Percentiles rank a stretch among this genome's conserved stretches.
Conservation (phyloP, 805 yeast species). For the Spathaspora boniae region DNA sequence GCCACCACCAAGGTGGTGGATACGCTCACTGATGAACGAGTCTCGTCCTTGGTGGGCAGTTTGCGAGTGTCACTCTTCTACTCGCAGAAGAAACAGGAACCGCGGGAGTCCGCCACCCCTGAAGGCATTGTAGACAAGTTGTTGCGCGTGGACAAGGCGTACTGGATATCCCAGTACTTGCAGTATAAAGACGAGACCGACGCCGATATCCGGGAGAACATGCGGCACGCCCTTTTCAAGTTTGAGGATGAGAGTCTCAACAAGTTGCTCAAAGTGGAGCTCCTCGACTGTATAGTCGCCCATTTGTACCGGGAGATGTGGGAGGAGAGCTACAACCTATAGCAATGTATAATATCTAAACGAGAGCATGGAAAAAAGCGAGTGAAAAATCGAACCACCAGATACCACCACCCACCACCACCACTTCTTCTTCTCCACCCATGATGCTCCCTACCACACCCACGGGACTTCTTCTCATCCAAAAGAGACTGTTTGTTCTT, state of each 20-base stretch:
- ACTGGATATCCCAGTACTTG: neutral
- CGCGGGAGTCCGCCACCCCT: conserved; percentile 5
- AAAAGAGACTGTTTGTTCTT: conserved; percentile 1
- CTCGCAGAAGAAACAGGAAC: conserved; percentile 5
- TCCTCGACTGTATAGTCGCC: conserved; percentile 20
- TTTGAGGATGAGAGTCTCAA: conserved; percentile 19
- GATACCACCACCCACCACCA: no score
- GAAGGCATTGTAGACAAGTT: conserved; percentile 15
- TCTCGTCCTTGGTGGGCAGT: conserved; percentile 4
- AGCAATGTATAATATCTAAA: no score
- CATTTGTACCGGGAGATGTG: conserved; percentile 21
- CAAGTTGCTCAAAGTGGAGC: conserved; percentile 17
- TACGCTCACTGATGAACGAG: neutral
- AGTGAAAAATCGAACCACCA: no score
- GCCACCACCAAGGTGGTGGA: conserved; percentile 1
- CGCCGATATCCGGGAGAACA: conserved; percentile 12
- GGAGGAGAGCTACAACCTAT: no score
- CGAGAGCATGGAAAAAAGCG: no score
- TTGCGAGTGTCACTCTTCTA: conserved; percentile 9
- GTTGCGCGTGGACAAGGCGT: conserved; percentile 2
- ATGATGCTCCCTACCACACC: no score
- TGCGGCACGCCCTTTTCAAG: conserved; percentile 14
- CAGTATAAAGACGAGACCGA: conserved; percentile 16
- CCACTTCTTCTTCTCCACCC: no score
- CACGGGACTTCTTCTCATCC: no score